Evolutionary conservation across 1,139 yeast species (phyloP), one percentile per base, ranked within the genome.

Genomic region (Diutina sp.): DNA sequence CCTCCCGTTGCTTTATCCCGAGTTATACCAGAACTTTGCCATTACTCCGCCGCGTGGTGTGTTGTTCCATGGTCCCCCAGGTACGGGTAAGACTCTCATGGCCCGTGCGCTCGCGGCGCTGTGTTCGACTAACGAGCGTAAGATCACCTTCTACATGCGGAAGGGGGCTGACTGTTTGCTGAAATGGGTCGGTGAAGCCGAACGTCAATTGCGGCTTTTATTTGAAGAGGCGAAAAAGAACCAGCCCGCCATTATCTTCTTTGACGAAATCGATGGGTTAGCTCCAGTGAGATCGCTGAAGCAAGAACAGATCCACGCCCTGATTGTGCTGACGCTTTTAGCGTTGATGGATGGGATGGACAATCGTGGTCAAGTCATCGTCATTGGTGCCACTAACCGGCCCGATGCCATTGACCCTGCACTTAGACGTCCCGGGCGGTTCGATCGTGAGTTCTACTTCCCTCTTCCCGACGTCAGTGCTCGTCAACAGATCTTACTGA

Each of bases 331-430:
- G 1, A 93, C 99, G 0, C 73, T 93, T 63, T 78, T 93, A 61
- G 98, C 99, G 0, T 73, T 93, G 56, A 93, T 95, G 99, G 99
- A 95, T 69, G 99, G 99, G 65, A 95, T 95, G 99, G 99, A 93
- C 67, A 89, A 89, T 62, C 71, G 85, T 65, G 99, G 99, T 6
- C 99, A 95, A 67, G 98, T 95, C 21, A 91, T 95, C 60, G 97
- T 95, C 1, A 90, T 95, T 64, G 99, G 99, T 58, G 99, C 99
- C 0, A 95, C 99, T 0, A 95, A 95, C 70, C 77, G 99, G 64
- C 99, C 99, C 0, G 99, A 95, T 69, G 89, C 98, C 0, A 87
- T 95, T 18, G 99, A 95, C 71, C 97, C 99, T 0, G 99, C 99
- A 0, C 76, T 95, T 59, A 81, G 99, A 68, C 81, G 99, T 64